Evolutionary conservation across 306 rosid genomes (phyloP).

Genomic region (Gastrolobium villosum): DNA sequence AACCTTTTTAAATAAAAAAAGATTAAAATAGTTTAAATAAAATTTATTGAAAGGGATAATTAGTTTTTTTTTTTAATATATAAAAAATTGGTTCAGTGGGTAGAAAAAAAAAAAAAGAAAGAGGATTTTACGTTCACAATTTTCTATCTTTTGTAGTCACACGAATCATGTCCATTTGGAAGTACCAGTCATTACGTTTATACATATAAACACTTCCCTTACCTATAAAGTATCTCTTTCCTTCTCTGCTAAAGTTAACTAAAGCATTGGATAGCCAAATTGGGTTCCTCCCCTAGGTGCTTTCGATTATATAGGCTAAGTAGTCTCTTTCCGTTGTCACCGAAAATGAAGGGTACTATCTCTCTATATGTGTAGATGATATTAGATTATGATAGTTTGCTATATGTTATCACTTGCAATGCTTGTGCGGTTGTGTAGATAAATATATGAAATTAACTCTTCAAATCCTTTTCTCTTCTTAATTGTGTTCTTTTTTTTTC

Average conservation of each 20-base stretch:
- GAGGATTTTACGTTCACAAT: conserved; percentile 24
- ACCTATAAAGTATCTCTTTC: neutral
- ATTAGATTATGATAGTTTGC: neutral
- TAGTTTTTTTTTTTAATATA: too few relatives aligned
- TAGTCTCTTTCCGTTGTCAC: neutral
- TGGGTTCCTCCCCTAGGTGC: neutral
- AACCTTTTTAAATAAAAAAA: too few relatives aligned
- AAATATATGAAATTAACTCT: too few relatives aligned
- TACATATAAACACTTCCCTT: neutral
- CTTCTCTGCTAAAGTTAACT: neutral
- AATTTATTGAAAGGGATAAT: too few relatives aligned
- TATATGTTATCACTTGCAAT: neutral
- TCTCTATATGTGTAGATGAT: neutral
- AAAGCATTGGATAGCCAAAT: neutral
- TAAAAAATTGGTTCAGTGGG: too few relatives aligned
- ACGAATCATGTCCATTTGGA: conserved; percentile 20
- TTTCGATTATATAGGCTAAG: neutral
- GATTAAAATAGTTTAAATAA: too few relatives aligned
- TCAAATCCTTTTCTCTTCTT: too few relatives aligned
- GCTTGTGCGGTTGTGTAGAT: too few relatives aligned
- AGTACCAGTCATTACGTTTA: neutral
- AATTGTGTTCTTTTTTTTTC: too few relatives aligned
- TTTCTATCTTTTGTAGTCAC: conserved; percentile 19
- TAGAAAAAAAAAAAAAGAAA: too few relatives aligned
- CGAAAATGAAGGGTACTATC: conserved; percentile 19